Conservation (phyloP, 305 asterid species). For the Stenogyne calaminthoides region DNA sequence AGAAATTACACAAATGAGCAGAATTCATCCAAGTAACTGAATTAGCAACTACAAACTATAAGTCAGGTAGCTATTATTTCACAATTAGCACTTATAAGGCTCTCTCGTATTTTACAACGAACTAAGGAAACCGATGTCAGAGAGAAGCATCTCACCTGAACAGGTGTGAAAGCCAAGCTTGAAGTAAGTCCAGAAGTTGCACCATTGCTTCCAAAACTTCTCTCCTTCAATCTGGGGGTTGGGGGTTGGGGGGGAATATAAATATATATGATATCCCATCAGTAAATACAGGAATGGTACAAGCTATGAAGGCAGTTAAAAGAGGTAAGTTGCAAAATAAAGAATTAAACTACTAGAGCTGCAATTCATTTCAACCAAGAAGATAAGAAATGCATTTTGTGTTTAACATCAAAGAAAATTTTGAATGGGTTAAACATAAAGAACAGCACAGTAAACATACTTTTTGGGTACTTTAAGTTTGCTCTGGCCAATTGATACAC, state of each 20-base stretch:
- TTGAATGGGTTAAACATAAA: conserved; percentile 6
- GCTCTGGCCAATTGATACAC: conserved; percentile 79
- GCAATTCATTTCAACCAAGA: conserved; percentile 10
- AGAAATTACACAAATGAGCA: conserved; percentile 5
- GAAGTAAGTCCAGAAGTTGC: conserved; percentile 96
- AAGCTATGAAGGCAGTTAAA: background rate
- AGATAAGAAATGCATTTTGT: background rate
- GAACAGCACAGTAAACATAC: conserved; percentile 43
- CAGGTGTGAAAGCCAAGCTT: conserved; percentile 96
- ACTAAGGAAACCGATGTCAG: background rate
- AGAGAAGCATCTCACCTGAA: conserved; percentile 65
- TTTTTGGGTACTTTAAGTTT: conserved; percentile 88
- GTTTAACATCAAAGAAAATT: conserved; percentile 1
- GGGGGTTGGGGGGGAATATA: too few relatives aligned
- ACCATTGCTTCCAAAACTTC: conserved; percentile 71
- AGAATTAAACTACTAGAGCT: background rate
- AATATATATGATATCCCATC: background rate
- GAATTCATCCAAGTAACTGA: background rate
- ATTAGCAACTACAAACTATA: background rate
- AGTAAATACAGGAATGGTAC: background rate
- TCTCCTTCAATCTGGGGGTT: conserved; percentile 77
- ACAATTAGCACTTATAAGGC: background rate
- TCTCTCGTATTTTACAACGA: background rate
- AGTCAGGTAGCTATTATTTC: background rate
- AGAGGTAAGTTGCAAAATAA: background rate